Conservation (phyloP, 768 basidiomycete species). For the Chiua virens region DNA sequence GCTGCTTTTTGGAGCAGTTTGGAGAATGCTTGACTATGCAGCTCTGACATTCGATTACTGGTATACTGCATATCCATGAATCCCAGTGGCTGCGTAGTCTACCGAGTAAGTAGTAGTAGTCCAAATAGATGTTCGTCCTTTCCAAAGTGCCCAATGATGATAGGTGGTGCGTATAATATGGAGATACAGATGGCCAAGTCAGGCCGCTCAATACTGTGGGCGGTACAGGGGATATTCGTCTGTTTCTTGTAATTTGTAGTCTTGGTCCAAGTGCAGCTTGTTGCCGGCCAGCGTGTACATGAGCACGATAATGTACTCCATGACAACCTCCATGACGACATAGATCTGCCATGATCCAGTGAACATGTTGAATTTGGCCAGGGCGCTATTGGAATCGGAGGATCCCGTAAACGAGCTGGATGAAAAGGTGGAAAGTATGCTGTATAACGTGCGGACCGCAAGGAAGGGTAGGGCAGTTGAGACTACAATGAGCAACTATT, state of each 20-base stretch:
- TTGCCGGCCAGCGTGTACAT: conserved; percentile 41
- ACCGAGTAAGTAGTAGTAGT: too few relatives aligned
- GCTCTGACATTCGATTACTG: conserved; percentile 48
- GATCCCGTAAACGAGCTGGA: conserved; percentile 35
- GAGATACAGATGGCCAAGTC: too few relatives aligned
- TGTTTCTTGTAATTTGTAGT: conserved; percentile 23
- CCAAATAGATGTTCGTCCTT: background rate
- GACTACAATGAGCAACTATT: conserved; percentile 57
- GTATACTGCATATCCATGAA: background rate
- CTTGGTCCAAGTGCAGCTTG: conserved; percentile 31
- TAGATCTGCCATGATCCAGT: conserved; percentile 60
- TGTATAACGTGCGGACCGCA: conserved; percentile 47
- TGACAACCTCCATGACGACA: conserved; percentile 56
- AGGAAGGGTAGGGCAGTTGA: conserved; percentile 59
- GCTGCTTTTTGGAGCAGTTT: conserved; percentile 39
- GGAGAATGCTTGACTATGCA: conserved; percentile 75
- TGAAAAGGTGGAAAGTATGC: conserved; percentile 59
- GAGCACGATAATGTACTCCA: conserved; percentile 53
- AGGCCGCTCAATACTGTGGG: conserved; percentile 23
- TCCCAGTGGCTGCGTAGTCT: too few relatives aligned
- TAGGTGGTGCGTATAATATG: background rate
- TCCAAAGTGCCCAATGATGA: background rate
- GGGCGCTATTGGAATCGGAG: conserved; percentile 26
- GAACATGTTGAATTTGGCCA: conserved; percentile 56
- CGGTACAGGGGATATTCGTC: conserved; percentile 38